Conservation (phyloP, 108 stramenopile genomes). For the Schizochytrium sp. region DNA sequence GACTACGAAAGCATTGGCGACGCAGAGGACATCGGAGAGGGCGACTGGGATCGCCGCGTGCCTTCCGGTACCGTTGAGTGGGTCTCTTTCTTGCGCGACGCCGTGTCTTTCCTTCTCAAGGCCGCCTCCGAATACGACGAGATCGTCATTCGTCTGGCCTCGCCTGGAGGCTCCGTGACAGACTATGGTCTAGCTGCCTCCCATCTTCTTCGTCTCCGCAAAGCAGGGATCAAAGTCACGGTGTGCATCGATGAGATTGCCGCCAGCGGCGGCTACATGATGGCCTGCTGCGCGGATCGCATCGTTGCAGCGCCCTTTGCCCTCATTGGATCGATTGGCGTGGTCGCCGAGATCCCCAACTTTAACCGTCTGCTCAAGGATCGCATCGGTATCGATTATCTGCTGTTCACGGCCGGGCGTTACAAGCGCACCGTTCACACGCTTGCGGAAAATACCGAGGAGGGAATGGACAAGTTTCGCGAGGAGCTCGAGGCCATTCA, state of each 20-base stretch:
- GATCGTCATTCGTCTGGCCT: slow-evolving; percentile 66
- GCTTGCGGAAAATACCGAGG: slow-evolving; percentile 74
- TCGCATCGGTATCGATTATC: slow-evolving; percentile 80
- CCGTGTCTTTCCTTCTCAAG: slow-evolving; percentile 67
- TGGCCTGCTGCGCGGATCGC: slow-evolving; percentile 46
- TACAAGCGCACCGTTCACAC: slow-evolving; percentile 83
- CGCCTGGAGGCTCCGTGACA: slow-evolving; percentile 83
- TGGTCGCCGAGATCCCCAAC: slow-evolving; percentile 69
- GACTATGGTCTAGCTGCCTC: slow-evolving; percentile 83
- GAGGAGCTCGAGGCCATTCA: slow-evolving; percentile 68
- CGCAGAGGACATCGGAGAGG: not conserved
- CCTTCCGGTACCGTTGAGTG: not conserved
- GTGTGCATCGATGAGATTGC: slow-evolving; percentile 89
- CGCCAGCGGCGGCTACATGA: slow-evolving; percentile 60
- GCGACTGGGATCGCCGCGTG: not conserved
- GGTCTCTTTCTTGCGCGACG: slow-evolving; percentile 67
- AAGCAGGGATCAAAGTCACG: slow-evolving; percentile 66
- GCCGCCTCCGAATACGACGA: slow-evolving; percentile 63
- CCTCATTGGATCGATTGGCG: slow-evolving; percentile 37
- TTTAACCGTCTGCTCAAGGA: slow-evolving; percentile 68
- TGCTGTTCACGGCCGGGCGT: slow-evolving; percentile 81
- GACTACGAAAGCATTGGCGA: not conserved
- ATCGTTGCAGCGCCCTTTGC: slow-evolving; percentile 48
- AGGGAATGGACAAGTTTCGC: slow-evolving; percentile 67
- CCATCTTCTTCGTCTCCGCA: slow-evolving; percentile 68